phyloP scores from a whole-genome alignment of 345 rosid species.

The Psidium guajava region DNA sequence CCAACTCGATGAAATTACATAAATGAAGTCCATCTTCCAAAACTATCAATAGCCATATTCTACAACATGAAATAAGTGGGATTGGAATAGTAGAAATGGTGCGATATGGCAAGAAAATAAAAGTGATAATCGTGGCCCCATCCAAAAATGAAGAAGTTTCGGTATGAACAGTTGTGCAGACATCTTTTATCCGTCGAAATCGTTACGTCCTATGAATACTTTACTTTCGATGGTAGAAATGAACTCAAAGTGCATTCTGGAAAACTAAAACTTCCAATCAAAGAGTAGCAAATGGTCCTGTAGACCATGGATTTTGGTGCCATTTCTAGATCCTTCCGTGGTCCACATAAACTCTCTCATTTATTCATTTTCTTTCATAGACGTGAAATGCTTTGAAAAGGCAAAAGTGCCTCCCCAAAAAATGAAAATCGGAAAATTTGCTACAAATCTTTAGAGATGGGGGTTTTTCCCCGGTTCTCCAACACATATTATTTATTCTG shows the following conservation, averaged over 20 bases:
- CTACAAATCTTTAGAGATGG: background rate
- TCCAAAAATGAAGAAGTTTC: background rate
- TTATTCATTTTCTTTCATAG: background rate
- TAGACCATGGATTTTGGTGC: background rate
- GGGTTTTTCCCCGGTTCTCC: background rate
- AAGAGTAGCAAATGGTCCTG: background rate
- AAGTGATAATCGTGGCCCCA: background rate
- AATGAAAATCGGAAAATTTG: background rate
- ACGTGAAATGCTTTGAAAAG: background rate
- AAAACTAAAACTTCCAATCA: background rate
- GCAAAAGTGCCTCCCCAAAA: background rate
- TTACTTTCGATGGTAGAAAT: background rate
- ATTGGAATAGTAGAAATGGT: background rate
- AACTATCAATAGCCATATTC: background rate
- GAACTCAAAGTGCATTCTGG: background rate
- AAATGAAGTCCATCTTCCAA: background rate
- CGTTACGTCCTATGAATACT: background rate
- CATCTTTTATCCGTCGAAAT: background rate
- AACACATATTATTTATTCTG: background rate
- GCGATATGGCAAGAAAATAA: background rate
- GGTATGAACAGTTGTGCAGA: background rate
- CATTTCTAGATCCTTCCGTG: background rate
- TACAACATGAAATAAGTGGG: background rate
- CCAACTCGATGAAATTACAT: background rate
- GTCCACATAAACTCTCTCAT: background rate